These are phyloP conservation scores for Lachnellula subtilissima DNA, from an alignment of 2,329 filamentous ascomycete species.

Conservation along the genomic window DNA sequence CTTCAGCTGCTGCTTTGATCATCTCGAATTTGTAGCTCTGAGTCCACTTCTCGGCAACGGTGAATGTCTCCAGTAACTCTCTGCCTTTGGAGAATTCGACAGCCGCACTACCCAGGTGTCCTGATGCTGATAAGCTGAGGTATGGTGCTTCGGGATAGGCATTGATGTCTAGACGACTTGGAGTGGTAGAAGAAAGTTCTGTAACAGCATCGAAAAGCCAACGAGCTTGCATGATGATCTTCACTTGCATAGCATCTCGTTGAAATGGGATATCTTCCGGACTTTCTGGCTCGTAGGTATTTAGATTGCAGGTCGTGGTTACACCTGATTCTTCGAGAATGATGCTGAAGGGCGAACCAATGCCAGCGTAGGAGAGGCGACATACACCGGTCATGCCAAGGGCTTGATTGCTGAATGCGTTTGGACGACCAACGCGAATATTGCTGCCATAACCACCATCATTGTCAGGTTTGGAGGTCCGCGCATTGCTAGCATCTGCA, in stretches of 20 bases:
- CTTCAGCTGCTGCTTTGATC: constrained; percentile 77
- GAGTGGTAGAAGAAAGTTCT: constrained; percentile 57
- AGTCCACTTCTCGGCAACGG: constrained; percentile 53
- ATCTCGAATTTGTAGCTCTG: constrained; percentile 85
- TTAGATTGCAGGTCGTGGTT: constrained; percentile 83
- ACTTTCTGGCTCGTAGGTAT: constrained; percentile 74
- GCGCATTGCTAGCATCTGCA: constrained; percentile 57
- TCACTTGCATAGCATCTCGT: constrained; percentile 73
- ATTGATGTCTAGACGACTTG: constrained; percentile 67
- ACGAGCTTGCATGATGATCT: constrained; percentile 85
- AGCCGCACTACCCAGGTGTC: constrained; percentile 55
- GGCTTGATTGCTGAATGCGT: constrained; percentile 78
- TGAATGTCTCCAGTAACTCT: constrained; percentile 70
- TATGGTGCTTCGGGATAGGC: constrained; percentile 58
- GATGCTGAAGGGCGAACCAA: constrained; percentile 76
- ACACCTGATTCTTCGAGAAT: constrained; percentile 82
- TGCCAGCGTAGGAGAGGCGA: constrained; percentile 69
- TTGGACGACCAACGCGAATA: constrained; percentile 56
- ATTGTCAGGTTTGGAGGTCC: constrained; percentile 52
- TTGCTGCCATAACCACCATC: constrained; percentile 56
- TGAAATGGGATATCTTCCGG: constrained; percentile 85
- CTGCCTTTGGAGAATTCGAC: constrained; percentile 63
- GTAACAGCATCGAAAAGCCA: constrained; percentile 68
- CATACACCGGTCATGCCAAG: constrained; percentile 83
- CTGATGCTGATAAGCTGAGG: constrained; percentile 66